Evolutionary conservation across 129 eudicot genomes (phyloP).

Genomic region (Lonicera japonica): DNA sequence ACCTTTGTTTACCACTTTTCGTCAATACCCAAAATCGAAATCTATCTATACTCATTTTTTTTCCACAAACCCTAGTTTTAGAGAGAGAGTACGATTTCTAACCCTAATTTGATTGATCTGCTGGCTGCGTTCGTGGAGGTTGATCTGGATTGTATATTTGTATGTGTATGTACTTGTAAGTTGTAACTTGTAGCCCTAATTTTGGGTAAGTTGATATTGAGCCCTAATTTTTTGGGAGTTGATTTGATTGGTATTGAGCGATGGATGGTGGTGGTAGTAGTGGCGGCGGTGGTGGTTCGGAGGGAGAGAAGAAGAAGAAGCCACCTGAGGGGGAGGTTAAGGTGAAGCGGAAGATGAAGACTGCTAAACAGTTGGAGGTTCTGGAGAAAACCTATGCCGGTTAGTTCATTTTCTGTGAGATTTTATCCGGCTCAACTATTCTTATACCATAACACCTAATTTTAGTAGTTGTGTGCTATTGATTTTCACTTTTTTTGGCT

Average conservation of each 20-base stretch:
- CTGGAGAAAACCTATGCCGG: slow-evolving; percentile 89
- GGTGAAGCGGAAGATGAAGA: slow-evolving; percentile 85
- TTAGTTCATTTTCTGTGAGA: slow-evolving; percentile 29
- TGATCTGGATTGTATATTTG: not conserved
- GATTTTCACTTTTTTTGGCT: too few relatives aligned
- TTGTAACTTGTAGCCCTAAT: too few relatives aligned
- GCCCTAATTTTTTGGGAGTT: not conserved
- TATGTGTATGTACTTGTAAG: not conserved
- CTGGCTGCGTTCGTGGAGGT: slow-evolving; percentile 8
- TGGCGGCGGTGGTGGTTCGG: slow-evolving; percentile 36
- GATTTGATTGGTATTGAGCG: slow-evolving; percentile 21
- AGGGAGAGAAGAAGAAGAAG: slow-evolving; percentile 32
- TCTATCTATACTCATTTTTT: slow-evolving; percentile 2
- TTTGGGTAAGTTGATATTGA: too few relatives aligned
- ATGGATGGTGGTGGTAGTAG: slow-evolving; percentile 36
- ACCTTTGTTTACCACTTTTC: slow-evolving; percentile 10
- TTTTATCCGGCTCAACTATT: too few relatives aligned
- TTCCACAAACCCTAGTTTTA: slow-evolving; percentile 30
- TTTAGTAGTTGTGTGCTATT: too few relatives aligned
- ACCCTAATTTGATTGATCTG: slow-evolving; percentile 9
- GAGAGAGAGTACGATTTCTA: slow-evolving; percentile 3
- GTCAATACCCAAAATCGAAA: slow-evolving; percentile 27
- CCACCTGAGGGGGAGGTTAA: slow-evolving; percentile 45
- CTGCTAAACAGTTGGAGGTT: slow-evolving; percentile 81
- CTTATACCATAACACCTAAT: too few relatives aligned